Evolutionary conservation across 2,329 filamentous ascomycete genomes (phyloP).

Genomic region (Anthostomella pinea): DNA sequence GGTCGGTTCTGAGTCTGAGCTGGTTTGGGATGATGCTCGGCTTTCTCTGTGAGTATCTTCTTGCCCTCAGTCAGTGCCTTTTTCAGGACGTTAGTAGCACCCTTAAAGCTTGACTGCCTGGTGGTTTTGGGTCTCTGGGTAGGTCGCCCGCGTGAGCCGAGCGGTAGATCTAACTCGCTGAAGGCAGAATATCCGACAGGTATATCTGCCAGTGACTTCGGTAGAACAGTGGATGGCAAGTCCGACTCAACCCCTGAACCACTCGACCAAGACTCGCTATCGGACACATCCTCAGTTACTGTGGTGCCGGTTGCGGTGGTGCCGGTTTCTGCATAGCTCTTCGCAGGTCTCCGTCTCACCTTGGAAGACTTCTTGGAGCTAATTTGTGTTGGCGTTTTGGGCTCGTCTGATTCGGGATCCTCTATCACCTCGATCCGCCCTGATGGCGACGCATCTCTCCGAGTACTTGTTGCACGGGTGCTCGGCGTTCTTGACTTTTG

Average conservation of each 20-base stretch:
- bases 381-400: slow-evolving; percentile 36
- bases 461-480: slow-evolving; percentile 16
- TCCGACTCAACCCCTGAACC: slow-evolving; percentile 34
- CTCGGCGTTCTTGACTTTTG: slow-evolving; percentile 27
- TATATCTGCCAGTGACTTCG: slow-evolving; percentile 58
- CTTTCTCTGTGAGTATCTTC: slow-evolving; percentile 62
- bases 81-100: slow-evolving; percentile 61
- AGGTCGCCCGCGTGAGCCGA: slow-evolving; percentile 45
- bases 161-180: slow-evolving; percentile 58
- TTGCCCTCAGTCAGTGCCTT: slow-evolving; percentile 63
- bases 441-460: slow-evolving; percentile 24
- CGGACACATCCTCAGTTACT: slow-evolving; percentile 31
- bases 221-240: slow-evolving; percentile 40
- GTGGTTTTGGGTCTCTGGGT: slow-evolving; percentile 46
- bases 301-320: slow-evolving; percentile 29
- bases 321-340: slow-evolving; percentile 23
- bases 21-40: slow-evolving; percentile 50
- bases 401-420: slow-evolving; percentile 34
- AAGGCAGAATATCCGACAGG: slow-evolving; percentile 66
- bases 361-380: slow-evolving; percentile 25
- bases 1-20: slow-evolving; percentile 54
- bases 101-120: slow-evolving; percentile 56
- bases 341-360: slow-evolving; percentile 21
- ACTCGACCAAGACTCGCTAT: slow-evolving; percentile 32
- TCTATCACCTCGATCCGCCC: slow-evolving; percentile 34